Percentiles rank a stretch among this genome's conserved stretches.
These are phyloP conservation scores for Phytophthora sansomeana DNA, from an alignment of 352 stramenopile genomes.

Conservation along the genomic window DNA sequence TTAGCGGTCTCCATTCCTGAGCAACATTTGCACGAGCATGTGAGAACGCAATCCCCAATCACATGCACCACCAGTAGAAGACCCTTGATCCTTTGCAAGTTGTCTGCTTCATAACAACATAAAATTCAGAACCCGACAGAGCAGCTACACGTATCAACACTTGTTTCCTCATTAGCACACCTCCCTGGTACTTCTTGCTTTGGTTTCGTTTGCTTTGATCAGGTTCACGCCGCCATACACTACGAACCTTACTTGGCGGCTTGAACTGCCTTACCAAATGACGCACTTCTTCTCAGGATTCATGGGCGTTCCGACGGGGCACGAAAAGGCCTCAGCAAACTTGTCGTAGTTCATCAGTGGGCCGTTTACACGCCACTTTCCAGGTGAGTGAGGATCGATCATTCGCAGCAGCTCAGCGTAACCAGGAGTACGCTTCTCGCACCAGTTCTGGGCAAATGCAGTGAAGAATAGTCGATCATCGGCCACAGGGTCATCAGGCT, in stretches of 20 bases:
- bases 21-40: neutral
- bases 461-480: constrained; percentile 75
- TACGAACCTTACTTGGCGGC: neutral
- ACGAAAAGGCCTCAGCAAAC: constrained; percentile 77
- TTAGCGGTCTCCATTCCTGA: constrained; percentile 14
- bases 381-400: constrained; percentile 67
- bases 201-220: neutral
- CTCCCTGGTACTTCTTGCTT: neutral
- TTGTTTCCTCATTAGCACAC: neutral
- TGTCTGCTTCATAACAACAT: neutral
- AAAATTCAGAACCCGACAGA: neutral
- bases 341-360: constrained; percentile 69
- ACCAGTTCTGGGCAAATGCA: constrained; percentile 74
- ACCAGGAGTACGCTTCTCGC: constrained; percentile 55
- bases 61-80: neutral
- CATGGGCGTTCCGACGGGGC: constrained; percentile 63
- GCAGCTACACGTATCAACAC: neutral
- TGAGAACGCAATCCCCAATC: neutral
- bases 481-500: constrained; percentile 29
- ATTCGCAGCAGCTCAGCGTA: constrained; percentile 58
- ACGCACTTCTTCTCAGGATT: constrained; percentile 73
- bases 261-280: constrained; percentile 58
- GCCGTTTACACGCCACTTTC: constrained; percentile 73
- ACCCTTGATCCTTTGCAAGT: neutral
- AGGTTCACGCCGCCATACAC: neutral